Conservation (phyloP, 2,329 filamentous ascomycete species). For the Botrytis medusae region DNA sequence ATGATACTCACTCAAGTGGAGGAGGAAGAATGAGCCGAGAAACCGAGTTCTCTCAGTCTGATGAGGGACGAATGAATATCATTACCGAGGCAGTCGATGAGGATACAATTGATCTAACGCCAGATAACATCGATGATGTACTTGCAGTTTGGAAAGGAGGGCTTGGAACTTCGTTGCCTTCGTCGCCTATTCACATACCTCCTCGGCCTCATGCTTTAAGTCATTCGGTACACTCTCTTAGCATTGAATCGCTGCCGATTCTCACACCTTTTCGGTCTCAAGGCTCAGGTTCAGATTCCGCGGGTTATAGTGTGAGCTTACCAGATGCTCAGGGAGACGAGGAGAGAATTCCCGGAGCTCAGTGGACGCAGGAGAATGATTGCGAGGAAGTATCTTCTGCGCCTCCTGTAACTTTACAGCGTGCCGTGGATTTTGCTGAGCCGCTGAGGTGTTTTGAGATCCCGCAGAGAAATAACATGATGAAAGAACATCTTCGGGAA, state of each 20-base stretch:
- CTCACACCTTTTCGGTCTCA: not conserved
- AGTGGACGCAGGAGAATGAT: not conserved
- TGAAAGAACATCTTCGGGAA: not conserved
- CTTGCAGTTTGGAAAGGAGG: conserved; percentile 10
- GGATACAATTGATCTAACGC: not conserved
- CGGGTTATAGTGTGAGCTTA: not conserved
- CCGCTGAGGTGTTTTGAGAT: not conserved
- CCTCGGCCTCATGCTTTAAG: not conserved
- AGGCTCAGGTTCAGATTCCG: not conserved
- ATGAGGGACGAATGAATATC: not conserved
- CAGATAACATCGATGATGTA: not conserved
- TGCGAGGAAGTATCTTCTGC: not conserved
- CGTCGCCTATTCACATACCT: not conserved
- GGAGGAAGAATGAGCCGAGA: not conserved
- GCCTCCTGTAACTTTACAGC: not conserved
- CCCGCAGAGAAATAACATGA: not conserved
- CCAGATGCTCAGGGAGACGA: too few relatives aligned
- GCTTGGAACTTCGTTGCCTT: not conserved
- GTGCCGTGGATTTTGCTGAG: not conserved
- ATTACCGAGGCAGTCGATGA: not conserved
- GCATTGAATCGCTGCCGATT: not conserved
- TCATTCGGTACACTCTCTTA: not conserved
- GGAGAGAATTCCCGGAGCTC: not conserved
- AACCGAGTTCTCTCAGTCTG: conserved; percentile 3
- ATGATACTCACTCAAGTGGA: not conserved